These are phyloP conservation scores for Ophiostoma novo-ulmi DNA, from an alignment of 2,329 filamentous ascomycete genomes.

Conservation along the genomic window DNA sequence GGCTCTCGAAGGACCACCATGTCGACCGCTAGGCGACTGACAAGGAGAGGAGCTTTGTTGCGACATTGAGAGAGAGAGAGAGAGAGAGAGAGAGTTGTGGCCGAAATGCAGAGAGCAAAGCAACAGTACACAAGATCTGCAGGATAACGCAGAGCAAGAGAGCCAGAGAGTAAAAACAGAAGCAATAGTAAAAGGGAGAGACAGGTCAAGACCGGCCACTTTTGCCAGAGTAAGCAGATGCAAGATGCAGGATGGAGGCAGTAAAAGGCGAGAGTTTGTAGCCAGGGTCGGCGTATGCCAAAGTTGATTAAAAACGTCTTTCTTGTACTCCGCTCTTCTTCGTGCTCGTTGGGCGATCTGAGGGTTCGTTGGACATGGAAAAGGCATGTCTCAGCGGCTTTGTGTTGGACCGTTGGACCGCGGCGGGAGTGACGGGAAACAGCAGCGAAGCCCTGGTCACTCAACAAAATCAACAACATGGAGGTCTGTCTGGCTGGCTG, in stretches of 20 bases:
- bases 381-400: background rate
- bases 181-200: background rate
- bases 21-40: constrained; percentile 46
- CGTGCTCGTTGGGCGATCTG: background rate
- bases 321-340: background rate
- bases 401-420: background rate
- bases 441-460: background rate
- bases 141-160: constrained; percentile 29
- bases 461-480: background rate
- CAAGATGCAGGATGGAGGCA: constrained; percentile 10
- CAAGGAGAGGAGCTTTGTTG: constrained; percentile 46
- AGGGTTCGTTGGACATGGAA: background rate
- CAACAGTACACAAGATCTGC: constrained; percentile 16
- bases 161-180: background rate
- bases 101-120: background rate
- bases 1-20: constrained; percentile 40
- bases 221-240: background rate
- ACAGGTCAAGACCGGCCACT: background rate
- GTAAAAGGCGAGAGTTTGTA: background rate
- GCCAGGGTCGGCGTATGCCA: background rate
- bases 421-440: background rate
- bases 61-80: constrained; percentile 47
- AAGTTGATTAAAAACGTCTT: background rate
- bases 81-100: background rate
- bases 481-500: background rate